Conservation (phyloP, 768 basidiomycete genomes). For the Crepidotus variabilis region DNA sequence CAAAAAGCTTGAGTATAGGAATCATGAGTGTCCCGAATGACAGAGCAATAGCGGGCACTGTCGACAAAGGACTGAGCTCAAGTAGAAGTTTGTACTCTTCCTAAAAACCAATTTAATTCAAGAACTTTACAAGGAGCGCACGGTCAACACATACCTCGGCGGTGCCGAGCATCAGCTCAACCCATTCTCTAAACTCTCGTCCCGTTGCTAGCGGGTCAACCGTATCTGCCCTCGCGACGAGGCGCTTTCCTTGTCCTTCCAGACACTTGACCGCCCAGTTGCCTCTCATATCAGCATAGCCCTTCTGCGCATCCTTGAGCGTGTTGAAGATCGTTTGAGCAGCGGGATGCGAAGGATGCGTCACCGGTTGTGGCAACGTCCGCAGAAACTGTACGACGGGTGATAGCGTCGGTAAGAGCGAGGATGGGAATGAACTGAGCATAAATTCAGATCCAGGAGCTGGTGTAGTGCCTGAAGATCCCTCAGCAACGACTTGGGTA, state of each 20-base stretch:
- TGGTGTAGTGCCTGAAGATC: conserved; percentile 71
- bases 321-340: conserved; percentile 59
- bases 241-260: conserved; percentile 65
- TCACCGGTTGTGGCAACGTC: conserved; percentile 68
- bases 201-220: conserved; percentile 64
- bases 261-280: conserved; percentile 73
- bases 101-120: conserved; percentile 26
- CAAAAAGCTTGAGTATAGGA: conserved; percentile 66
- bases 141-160: conserved; percentile 48
- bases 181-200: conserved; percentile 70
- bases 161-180: conserved; percentile 57
- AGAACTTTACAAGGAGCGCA: neutral
- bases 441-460: conserved; percentile 52
- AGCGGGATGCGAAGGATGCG: conserved; percentile 82
- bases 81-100: conserved; percentile 64
- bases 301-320: conserved; percentile 72
- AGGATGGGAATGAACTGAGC: conserved; percentile 51
- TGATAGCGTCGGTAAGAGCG: conserved; percentile 47
- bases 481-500: conserved; percentile 87
- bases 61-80: conserved; percentile 60
- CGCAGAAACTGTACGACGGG: conserved; percentile 71
- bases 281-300: conserved; percentile 86
- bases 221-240: conserved; percentile 68
- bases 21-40: conserved; percentile 60
- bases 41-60: conserved; percentile 44